These are phyloP conservation scores for Sideroxylon spinosum DNA, from an alignment of 179 eudicot genomes.

Conservation along the genomic window DNA sequence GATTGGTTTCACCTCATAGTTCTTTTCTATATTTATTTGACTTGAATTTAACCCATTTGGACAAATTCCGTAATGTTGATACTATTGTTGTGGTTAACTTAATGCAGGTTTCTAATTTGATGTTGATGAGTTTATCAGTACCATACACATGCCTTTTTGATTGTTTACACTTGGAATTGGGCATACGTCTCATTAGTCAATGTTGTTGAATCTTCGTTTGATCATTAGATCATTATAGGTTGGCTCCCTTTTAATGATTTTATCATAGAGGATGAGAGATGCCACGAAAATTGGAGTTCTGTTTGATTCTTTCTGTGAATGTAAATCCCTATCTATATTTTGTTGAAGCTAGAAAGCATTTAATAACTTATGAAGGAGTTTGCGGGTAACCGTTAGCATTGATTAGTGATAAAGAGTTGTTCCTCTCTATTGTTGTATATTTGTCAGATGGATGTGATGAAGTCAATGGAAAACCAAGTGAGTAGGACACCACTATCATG, in stretches of 20 bases:
- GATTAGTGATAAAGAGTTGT: not conserved
- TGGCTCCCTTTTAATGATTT: not conserved
- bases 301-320: not conserved
- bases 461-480: not conserved
- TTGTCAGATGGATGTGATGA: not conserved
- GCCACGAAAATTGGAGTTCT: not conserved
- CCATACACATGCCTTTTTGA: not conserved
- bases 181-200: not conserved
- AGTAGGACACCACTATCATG: not conserved
- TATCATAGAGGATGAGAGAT: not conserved
- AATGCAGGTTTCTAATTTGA: constrained; percentile 4
- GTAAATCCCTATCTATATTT: not conserved
- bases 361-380: not conserved
- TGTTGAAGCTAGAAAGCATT: not conserved
- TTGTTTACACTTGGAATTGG: not conserved
- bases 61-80: not conserved
- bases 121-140: not conserved
- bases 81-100: not conserved
- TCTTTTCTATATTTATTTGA: not conserved
- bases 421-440: not conserved
- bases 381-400: not conserved
- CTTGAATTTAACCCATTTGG: not conserved
- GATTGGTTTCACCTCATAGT: constrained; percentile 4
- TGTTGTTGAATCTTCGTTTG: not conserved
- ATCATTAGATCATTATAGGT: not conserved